Conservation (phyloP, 257 asterid genomes). For the Solanum acaule region DNA sequence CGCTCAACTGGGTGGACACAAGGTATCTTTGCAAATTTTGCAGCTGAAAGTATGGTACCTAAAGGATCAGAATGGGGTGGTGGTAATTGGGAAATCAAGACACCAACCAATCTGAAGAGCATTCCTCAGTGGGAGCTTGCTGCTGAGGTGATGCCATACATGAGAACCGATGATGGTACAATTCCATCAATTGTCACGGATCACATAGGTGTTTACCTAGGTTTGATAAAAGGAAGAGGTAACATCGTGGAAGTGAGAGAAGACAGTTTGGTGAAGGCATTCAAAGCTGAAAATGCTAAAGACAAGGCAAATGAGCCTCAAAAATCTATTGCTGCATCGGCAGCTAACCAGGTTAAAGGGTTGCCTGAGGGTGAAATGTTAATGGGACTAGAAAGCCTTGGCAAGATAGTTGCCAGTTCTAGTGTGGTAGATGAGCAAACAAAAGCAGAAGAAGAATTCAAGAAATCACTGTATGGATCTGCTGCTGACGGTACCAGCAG, state of each 20-base stretch:
- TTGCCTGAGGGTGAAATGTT: conserved; percentile 39
- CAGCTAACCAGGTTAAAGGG: conserved; percentile 37
- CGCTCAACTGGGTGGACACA: conserved; percentile 99
- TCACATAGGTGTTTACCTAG: conserved; percentile 95
- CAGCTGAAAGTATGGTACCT: conserved; percentile 99
- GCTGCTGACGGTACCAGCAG: conserved; percentile 93
- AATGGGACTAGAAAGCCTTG: conserved; percentile 75
- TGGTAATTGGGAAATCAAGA: conserved; percentile 98
- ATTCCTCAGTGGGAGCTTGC: conserved; percentile 99
- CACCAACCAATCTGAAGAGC: conserved; percentile 81
- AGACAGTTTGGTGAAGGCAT: conserved; percentile 73
- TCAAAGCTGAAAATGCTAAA: conserved; percentile 53
- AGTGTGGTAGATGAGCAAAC: conserved; percentile 75
- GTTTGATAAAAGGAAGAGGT: conserved; percentile 94
- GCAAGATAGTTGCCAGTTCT: conserved; percentile 48
- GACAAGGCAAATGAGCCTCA: conserved; percentile 44
- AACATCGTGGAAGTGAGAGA: conserved; percentile 92
- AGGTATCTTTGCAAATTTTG: conserved; percentile 96
- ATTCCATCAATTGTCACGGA: conserved; percentile 94
- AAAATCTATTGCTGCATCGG: conserved; percentile 30
- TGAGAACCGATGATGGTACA: conserved; percentile 96
- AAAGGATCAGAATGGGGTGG: conserved; percentile 99
- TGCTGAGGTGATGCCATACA: conserved; percentile 98
- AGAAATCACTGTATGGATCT: conserved; percentile 70
- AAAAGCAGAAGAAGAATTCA: conserved; percentile 96